A percentile compares a stretch with the other conserved stretches of the same genome.
These are phyloP conservation scores for Pleurotus cornucopiae DNA, from an alignment of 768 basidiomycete genomes.

Conservation along the genomic window DNA sequence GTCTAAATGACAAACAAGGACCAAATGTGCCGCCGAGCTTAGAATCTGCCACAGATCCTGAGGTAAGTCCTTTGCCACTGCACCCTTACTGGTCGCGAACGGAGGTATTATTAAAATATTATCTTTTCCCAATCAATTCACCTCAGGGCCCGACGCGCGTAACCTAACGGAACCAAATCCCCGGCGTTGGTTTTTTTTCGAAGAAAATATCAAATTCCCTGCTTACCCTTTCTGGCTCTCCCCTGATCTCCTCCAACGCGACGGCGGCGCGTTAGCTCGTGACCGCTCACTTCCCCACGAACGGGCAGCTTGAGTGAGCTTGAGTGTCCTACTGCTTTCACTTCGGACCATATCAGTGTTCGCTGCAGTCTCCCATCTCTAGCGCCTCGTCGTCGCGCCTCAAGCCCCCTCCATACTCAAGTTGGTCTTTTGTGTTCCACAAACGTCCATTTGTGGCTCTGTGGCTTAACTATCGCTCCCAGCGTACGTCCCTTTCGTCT, in stretches of 20 bases:
- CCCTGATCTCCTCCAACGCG: constrained; percentile 8
- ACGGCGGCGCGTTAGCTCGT: constrained; percentile 8
- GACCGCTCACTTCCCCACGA: constrained; percentile 3
- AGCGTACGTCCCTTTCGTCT: constrained; percentile 9
- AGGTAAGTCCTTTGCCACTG: neutral
- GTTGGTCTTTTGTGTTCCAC: constrained; percentile 19
- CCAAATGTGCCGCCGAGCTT: neutral
- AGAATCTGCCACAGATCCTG: neutral
- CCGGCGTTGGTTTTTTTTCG: neutral
- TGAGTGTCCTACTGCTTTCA: neutral
- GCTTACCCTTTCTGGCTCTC: constrained; percentile 4
- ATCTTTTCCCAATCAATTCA: constrained; percentile 1
- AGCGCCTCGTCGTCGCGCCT: constrained; percentile 20
- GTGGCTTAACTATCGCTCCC: constrained; percentile 9
- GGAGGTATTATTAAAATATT: constrained; percentile 4
- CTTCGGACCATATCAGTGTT: neutral
- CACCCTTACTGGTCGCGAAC: constrained; percentile 6
- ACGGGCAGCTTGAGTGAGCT: neutral
- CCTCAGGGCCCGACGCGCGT: constrained; percentile 8
- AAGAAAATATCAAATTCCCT: constrained; percentile 1
- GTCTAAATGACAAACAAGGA: constrained; percentile 1
- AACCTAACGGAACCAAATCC: constrained; percentile 8
- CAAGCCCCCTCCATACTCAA: constrained; percentile 25
- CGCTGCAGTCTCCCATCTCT: neutral
- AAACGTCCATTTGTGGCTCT: constrained; percentile 15